These are phyloP conservation scores for Francoa sonchifolia DNA, from an alignment of 441 rosid genomes.

Conservation along the genomic window DNA sequence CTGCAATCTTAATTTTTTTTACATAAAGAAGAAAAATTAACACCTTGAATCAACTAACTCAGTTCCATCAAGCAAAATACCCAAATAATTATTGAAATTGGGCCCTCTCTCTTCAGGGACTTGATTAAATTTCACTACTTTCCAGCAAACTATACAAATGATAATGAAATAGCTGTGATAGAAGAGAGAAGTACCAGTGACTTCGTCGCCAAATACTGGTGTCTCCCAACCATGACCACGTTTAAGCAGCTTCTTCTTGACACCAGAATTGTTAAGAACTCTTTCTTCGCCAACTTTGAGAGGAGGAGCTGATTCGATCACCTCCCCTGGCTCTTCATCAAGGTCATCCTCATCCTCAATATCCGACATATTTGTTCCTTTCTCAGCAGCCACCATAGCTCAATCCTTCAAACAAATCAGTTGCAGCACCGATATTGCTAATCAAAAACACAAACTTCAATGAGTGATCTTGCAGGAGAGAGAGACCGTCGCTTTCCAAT, in stretches of 20 bases:
- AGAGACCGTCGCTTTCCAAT: too few species aligned
- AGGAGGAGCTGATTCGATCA: conserved; percentile 51
- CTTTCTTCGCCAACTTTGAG: conserved; percentile 50
- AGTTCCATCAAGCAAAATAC: too few species aligned
- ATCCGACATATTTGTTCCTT: not conserved
- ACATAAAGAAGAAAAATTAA: not conserved
- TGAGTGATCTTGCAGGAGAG: too few species aligned
- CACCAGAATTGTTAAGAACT: conserved; percentile 16
- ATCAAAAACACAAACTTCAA: too few species aligned
- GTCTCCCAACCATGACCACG: conserved; percentile 37
- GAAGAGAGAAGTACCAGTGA: conserved; percentile 19
- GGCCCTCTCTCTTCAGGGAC: too few species aligned
- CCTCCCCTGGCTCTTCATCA: conserved; percentile 60
- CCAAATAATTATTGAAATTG: too few species aligned
- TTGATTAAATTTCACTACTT: too few species aligned
- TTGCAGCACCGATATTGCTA: too few species aligned
- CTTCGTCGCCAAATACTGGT: conserved; percentile 48
- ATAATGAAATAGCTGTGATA: too few species aligned
- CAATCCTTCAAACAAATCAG: too few species aligned
- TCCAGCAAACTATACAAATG: too few species aligned
- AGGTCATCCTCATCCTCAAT: conserved; percentile 20
- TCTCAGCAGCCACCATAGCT: not conserved
- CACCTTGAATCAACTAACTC: too few species aligned
- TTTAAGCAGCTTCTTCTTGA: conserved; percentile 47
- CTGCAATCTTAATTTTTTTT: conserved; percentile 28